Percentiles rank a stretch among this genome's conserved stretches.
These are phyloP conservation scores for Penicillium crustosum DNA, from an alignment of 2,329 filamentous ascomycete species.

Conservation along the genomic window DNA sequence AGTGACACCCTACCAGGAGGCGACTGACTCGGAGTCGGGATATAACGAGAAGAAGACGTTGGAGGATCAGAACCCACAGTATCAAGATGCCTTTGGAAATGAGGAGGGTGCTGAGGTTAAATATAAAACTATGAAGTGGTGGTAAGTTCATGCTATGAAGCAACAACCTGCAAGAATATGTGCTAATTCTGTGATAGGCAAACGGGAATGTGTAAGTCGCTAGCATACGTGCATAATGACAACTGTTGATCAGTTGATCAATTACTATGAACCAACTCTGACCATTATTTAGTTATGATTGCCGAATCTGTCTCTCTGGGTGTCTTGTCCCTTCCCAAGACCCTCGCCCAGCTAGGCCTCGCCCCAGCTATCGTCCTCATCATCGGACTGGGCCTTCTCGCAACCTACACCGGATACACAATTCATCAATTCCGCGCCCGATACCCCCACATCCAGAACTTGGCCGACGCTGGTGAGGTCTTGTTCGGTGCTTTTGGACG, in stretches of 20 bases:
- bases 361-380: conserved; percentile 52
- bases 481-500: conserved; percentile 61
- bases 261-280: not conserved
- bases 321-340: conserved; percentile 21
- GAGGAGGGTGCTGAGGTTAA: conserved; percentile 23
- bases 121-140: conserved; percentile 28
- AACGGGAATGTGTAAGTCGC: conserved; percentile 27
- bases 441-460: conserved; percentile 62
- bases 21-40: conserved; percentile 19
- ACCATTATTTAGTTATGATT: conserved; percentile 22
- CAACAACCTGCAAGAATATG: not conserved
- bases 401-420: conserved; percentile 60
- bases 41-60: conserved; percentile 20
- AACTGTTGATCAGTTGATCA: not conserved
- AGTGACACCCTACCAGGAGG: conserved; percentile 13
- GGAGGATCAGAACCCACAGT: conserved; percentile 9
- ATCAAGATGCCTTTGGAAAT: conserved; percentile 22
- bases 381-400: conserved; percentile 54
- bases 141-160: conserved; percentile 13
- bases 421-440: conserved; percentile 58
- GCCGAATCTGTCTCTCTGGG: conserved; percentile 26
- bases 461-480: conserved; percentile 65
- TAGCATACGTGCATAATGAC: not conserved
- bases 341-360: conserved; percentile 21
- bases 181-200: conserved; percentile 14